Conservation (phyloP, 768 basidiomycete genomes). For the Leccinellum albellum region DNA sequence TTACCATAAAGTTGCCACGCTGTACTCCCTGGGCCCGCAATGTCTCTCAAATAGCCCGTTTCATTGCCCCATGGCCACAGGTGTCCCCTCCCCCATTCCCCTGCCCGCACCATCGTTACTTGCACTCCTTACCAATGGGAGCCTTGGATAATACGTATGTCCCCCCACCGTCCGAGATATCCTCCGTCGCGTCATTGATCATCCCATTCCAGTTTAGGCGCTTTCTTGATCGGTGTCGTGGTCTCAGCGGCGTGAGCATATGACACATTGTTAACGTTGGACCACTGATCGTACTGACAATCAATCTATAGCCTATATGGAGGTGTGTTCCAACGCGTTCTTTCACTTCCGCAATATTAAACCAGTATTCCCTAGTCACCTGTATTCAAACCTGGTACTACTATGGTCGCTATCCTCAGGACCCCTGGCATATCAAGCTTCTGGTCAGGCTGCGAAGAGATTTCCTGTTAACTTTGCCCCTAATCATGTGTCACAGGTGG, state of each 20-base stretch:
- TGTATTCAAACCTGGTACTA: conserved; percentile 58
- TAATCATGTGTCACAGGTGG: conserved; percentile 38
- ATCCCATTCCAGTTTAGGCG: conserved; percentile 43
- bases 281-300: background rate
- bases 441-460: conserved; percentile 35
- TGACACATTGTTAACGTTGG: conserved; percentile 4
- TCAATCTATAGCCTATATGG: conserved; percentile 44
- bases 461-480: background rate
- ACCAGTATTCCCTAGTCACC: conserved; percentile 39
- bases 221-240: conserved; percentile 52
- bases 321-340: conserved; percentile 31
- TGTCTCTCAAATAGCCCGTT: conserved; percentile 17
- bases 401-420: conserved; percentile 45
- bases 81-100: background rate
- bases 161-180: background rate
- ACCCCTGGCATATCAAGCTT: conserved; percentile 48
- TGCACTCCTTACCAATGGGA: conserved; percentile 10
- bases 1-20: conserved; percentile 16
- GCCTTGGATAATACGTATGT: conserved; percentile 39
- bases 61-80: background rate
- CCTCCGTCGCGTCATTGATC: background rate
- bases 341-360: conserved; percentile 9
- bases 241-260: conserved; percentile 47
- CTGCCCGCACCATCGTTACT: background rate
- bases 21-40: background rate